Evolutionary conservation across 192 early-diverging fungal genomes (phyloP), one percentile per base, ranked within the genome.

Genomic region (Linderina pennispora): DNA sequence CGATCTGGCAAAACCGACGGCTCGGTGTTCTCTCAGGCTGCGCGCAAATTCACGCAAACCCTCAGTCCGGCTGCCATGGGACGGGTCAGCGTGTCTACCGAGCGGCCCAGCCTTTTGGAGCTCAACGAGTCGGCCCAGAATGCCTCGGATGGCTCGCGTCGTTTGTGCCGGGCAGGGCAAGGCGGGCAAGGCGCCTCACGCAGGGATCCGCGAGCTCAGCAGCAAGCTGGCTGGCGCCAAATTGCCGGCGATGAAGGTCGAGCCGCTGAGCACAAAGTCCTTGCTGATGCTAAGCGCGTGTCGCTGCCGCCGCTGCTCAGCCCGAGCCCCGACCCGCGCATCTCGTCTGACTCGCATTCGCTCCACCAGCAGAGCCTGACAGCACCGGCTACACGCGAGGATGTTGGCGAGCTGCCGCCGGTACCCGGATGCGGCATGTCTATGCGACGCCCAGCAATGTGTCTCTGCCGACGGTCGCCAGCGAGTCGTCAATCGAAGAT

Each of bases 1-100:
- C 28, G 28, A 5, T 11, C 28, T 31, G 28, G 28, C 28, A 31
- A 31, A 5, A 31, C 28, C 28, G 28, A 31, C 0, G 37, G 47
- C 31, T 34, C 66, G 0, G 59, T 60, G 17, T 35, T 64, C 19
- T 38, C 50, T n/a, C n/a, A n/a, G 10, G 57, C 58, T 0, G 65
- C 58, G 3, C 52, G 57, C 25, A 50, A 55, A 9, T 54, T 72
- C 28, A 65, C 68, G 6, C 52, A 60, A 49, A 49, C 68, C 15
- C 28, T 72, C 36, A 53, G 17, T 13, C 44, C 56, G 3, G 43
- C 52, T 0, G 52, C 43, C 17, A 15, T 57, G 38, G 45, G 42
- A n/a, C 51, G 68, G 7, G 55, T 60, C 61, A 72, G 68, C 57
- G 62, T 72, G 41, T 72, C 68, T 36, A 65, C 68, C 0, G 68